These are phyloP conservation scores for Sabuloglossum arenarium DNA, from an alignment of 495 filamentous ascomycete genomes.

Conservation along the genomic window DNA sequence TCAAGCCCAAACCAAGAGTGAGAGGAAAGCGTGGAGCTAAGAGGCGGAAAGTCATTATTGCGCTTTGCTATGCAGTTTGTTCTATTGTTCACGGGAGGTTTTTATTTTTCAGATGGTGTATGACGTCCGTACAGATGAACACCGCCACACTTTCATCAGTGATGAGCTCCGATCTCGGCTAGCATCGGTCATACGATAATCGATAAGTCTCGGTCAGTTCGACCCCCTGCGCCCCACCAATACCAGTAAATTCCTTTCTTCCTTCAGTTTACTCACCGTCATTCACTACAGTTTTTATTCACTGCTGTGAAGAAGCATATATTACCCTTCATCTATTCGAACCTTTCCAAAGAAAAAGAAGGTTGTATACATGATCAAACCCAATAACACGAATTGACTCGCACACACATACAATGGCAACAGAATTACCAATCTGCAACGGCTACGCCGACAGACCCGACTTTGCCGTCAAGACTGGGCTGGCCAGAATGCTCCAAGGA, in stretches of 20 bases:
- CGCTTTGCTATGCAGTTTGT: neutral
- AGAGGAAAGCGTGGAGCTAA: conserved; percentile 3
- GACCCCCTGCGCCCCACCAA: neutral
- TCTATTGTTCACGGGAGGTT: too few species aligned
- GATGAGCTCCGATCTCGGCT: neutral
- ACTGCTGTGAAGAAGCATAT: too few species aligned
- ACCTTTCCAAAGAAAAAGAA: too few species aligned
- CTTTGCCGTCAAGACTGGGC: conserved; percentile 74
- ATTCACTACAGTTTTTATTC: too few species aligned
- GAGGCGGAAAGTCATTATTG: conserved; percentile 12
- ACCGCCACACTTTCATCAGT: too few species aligned
- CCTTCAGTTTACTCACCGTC: too few species aligned
- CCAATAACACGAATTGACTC: neutral
- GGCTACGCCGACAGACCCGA: conserved; percentile 16
- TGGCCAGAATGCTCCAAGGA: conserved; percentile 95
- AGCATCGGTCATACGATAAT: conserved; percentile 10
- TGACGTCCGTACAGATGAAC: neutral
- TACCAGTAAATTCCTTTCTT: too few species aligned
- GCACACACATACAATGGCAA: conserved; percentile 12
- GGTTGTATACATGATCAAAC: neutral
- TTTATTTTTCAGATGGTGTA: too few species aligned
- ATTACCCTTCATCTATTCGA: too few species aligned
- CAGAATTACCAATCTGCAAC: conserved; percentile 17
- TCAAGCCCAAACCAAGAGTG: neutral
- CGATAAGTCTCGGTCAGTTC: conserved; percentile 2